Percentiles rank a stretch among this genome's conserved stretches.
phyloP scores from a whole-genome alignment of 768 basidiomycete species.

The Russula lepida region DNA sequence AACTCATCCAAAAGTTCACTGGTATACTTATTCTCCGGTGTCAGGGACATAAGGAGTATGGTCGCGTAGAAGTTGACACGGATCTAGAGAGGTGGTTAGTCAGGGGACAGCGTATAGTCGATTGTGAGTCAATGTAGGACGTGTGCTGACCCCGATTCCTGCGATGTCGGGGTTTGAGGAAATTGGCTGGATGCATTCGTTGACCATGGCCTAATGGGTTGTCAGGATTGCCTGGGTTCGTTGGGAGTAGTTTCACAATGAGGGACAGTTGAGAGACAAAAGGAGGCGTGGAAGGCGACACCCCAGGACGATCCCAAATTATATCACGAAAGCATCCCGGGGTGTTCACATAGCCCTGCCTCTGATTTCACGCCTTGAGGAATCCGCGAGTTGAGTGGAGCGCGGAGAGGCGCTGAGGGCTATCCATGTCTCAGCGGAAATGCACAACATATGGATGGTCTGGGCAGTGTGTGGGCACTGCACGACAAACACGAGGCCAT shows the following conservation, averaged over 20 bases:
- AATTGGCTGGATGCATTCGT: background rate
- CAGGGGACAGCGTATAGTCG: background rate
- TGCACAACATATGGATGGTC: background rate
- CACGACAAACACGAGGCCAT: background rate
- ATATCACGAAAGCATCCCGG: background rate
- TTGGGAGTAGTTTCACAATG: background rate
- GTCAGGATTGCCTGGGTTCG: background rate
- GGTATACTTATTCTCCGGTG: background rate
- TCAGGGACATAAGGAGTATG: background rate
- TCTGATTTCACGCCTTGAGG: background rate
- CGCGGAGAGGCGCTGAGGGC: background rate
- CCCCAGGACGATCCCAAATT: background rate
- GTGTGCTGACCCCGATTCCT: constrained; percentile 10
- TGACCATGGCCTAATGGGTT: background rate
- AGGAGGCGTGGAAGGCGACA: background rate
- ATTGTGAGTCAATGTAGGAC: background rate
- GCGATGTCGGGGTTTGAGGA: constrained; percentile 1
- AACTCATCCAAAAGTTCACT: background rate
- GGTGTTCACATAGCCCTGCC: background rate
- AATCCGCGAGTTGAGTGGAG: background rate
- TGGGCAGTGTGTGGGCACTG: background rate
- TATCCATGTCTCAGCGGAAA: background rate
- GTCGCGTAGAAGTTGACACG: constrained; percentile 12
- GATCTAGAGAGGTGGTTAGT: background rate
- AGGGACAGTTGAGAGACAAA: background rate